A percentile compares a stretch with the other conserved stretches of the same genome.
phyloP scores from a whole-genome alignment of 805 yeast genomes.

The Metschnikowia picachoensis region DNA sequence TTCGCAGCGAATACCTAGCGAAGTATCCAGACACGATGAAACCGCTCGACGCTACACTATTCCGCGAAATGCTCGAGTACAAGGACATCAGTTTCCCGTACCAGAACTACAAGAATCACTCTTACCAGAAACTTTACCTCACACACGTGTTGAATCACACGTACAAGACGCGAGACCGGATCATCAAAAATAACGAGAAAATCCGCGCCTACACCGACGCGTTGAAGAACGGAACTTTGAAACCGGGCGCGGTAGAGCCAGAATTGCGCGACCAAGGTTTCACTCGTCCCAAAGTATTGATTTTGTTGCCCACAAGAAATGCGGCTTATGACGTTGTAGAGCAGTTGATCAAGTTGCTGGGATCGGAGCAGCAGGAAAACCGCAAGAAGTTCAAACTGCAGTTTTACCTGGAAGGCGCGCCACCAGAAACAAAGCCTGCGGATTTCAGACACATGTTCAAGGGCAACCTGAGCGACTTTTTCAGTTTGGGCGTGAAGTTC shows the following conservation, averaged over 20 bases:
- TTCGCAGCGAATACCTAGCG: conserved; percentile 20
- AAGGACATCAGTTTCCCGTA: conserved; percentile 66
- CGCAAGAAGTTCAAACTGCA: conserved; percentile 69
- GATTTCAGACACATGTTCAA: conserved; percentile 77
- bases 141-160: conserved; percentile 81
- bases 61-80: conserved; percentile 68
- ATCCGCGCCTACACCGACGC: conserved; percentile 41
- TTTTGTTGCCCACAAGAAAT: conserved; percentile 80
- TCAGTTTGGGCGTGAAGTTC: conserved; percentile 85
- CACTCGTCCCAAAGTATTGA: conserved; percentile 84
- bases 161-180: conserved; percentile 80
- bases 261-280: conserved; percentile 92
- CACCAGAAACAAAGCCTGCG: conserved; percentile 63
- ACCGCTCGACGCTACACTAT: conserved; percentile 46
- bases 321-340: conserved; percentile 67
- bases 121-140: conserved; percentile 58
- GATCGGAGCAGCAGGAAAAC: conserved; percentile 75
- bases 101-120: conserved; percentile 44
- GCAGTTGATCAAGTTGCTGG: conserved; percentile 57
- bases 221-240: conserved; percentile 35
- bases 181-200: conserved; percentile 70
- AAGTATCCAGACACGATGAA: conserved; percentile 16
- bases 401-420: conserved; percentile 51
- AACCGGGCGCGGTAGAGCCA: conserved; percentile 36
- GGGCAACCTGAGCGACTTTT: conserved; percentile 90